A percentile compares a stretch with the other conserved stretches of the same genome.
These are phyloP conservation scores for Clarireedia homoeocarpa DNA, from an alignment of 2,329 filamentous ascomycete genomes.

Conservation along the genomic window DNA sequence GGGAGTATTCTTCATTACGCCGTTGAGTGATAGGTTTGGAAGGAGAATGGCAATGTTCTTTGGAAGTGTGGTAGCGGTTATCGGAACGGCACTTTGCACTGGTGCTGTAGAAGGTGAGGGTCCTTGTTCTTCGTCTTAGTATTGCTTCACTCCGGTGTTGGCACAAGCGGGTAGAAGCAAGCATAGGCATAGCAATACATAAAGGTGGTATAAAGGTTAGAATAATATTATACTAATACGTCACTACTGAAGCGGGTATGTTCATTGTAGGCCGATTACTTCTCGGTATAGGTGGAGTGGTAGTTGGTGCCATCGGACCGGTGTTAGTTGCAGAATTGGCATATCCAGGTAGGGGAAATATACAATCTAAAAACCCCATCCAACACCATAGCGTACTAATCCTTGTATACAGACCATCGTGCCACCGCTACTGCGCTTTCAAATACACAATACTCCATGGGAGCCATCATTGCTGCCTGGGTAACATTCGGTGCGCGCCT, in stretches of 20 bases:
- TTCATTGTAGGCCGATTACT: constrained; percentile 7
- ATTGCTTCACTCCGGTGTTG: neutral
- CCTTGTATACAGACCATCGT: constrained; percentile 18
- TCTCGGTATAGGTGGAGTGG: constrained; percentile 8
- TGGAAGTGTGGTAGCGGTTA: constrained; percentile 4
- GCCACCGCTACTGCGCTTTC: constrained; percentile 30
- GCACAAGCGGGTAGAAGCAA: no score
- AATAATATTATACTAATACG: neutral
- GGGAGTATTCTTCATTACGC: constrained; percentile 16
- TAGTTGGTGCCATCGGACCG: constrained; percentile 14
- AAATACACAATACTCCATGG: constrained; percentile 30
- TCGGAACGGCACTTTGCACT: constrained; percentile 7
- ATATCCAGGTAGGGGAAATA: constrained; percentile 4
- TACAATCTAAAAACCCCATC: neutral
- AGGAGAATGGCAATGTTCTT: constrained; percentile 6
- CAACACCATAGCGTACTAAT: neutral
- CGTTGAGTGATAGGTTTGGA: constrained; percentile 6
- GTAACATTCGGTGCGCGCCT: constrained; percentile 30
- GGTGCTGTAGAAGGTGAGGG: constrained; percentile 3
- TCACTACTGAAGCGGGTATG: constrained; percentile 2
- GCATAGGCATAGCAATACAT: neutral
- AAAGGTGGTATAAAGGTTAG: neutral
- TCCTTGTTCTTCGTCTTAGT: neutral
- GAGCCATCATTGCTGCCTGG: constrained; percentile 33
- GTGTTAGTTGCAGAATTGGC: constrained; percentile 10